Percentiles rank a stretch among this genome's conserved stretches.
These are phyloP conservation scores for Penicillium canariense DNA, from an alignment of 495 filamentous ascomycete genomes.

Conservation along the genomic window DNA sequence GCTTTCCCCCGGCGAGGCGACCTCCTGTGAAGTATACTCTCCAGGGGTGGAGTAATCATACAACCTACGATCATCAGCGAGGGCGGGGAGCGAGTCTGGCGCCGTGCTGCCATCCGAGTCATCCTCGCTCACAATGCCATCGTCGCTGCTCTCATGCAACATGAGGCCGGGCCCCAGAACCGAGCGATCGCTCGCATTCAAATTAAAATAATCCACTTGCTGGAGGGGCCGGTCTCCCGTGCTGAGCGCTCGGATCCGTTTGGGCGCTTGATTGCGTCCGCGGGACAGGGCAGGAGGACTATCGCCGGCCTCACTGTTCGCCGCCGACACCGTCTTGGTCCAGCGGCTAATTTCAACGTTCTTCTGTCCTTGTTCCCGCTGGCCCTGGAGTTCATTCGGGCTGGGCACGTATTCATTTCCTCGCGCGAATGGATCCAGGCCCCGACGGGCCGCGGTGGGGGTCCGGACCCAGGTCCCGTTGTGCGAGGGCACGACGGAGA, in stretches of 20 bases:
- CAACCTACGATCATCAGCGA: conserved; percentile 28
- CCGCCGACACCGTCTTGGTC: conserved; percentile 41
- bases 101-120: conserved; percentile 15
- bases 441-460: conserved; percentile 31
- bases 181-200: conserved; percentile 24
- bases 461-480: conserved; percentile 37
- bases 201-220: conserved; percentile 41
- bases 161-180: conserved; percentile 49
- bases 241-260: conserved; percentile 45
- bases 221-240: conserved; percentile 44
- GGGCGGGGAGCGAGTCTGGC: conserved; percentile 33
- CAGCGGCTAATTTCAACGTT: conserved; percentile 46
- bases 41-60: conserved; percentile 31
- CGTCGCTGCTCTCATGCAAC: conserved; percentile 46
- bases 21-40: conserved; percentile 21
- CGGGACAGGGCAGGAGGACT: conserved; percentile 23
- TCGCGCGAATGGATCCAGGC: conserved; percentile 41
- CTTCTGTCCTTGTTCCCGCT: conserved; percentile 40
- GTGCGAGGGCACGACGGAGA: conserved; percentile 24
- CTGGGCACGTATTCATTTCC: conserved; percentile 41
- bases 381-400: conserved; percentile 43
- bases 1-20: conserved; percentile 18
- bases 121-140: conserved; percentile 31
- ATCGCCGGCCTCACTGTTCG: conserved; percentile 41
- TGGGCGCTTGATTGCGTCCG: conserved; percentile 19